A percentile compares a stretch with the other conserved stretches of the same genome.
Conservation (phyloP, 805 yeast genomes). For the Sugiyamaella lignohabitans region DNA sequence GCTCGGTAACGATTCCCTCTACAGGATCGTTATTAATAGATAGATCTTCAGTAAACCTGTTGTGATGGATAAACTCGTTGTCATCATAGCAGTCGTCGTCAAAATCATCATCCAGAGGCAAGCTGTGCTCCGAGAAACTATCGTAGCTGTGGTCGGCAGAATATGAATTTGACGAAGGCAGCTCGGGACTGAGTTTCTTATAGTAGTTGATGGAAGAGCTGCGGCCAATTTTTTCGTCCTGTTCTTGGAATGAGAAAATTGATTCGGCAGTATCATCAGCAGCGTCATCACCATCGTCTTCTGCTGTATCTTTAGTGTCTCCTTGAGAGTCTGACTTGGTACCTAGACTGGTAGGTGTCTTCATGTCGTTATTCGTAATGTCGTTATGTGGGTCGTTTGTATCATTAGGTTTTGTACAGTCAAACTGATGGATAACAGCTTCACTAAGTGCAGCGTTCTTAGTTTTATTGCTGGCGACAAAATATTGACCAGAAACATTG, state of each 20-base stretch:
- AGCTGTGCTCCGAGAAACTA: constrained; percentile 15
- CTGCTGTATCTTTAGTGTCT: not conserved
- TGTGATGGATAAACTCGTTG: constrained; percentile 3
- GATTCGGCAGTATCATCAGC: constrained; percentile 23
- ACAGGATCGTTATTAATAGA: too few relatives aligned
- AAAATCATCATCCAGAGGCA: constrained; percentile 23
- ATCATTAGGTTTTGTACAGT: not conserved
- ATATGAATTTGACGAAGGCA: not conserved
- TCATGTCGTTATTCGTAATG: not conserved
- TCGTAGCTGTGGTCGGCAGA: not conserved
- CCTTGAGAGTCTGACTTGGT: not conserved
- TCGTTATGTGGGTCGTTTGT: not conserved
- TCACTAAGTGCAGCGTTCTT: too few relatives aligned
- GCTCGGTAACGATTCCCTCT: too few relatives aligned
- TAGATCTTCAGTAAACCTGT: not conserved
- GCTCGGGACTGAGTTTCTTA: constrained; percentile 31
- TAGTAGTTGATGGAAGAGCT: constrained; percentile 51
- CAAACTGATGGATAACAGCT: too few relatives aligned
- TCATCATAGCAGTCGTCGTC: constrained; percentile 16
- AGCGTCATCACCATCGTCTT: constrained; percentile 14
- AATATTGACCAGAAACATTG: not conserved
- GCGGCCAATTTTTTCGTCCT: constrained; percentile 36
- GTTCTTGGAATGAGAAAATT: constrained; percentile 47
- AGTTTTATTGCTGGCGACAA: too few relatives aligned
- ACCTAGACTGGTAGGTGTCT: not conserved